Evolutionary conservation across 2,329 filamentous ascomycete genomes (phyloP).

Genomic region (Paecilomyces sp.): DNA sequence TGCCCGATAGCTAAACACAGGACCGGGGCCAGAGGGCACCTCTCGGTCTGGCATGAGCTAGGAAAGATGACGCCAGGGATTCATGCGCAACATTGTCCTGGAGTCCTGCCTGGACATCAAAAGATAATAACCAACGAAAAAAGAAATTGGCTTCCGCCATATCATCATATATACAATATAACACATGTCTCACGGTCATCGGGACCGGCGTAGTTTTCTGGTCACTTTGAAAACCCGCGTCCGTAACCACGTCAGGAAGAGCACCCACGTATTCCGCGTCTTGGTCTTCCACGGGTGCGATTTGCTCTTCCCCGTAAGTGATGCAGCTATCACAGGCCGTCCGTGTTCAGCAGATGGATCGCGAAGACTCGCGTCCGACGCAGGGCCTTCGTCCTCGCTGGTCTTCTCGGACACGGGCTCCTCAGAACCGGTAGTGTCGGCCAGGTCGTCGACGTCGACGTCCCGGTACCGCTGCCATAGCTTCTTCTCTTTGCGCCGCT

Average conservation of each 20-base stretch:
- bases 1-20: neutral
- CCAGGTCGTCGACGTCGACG: slow-evolving; percentile 9
- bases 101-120: neutral
- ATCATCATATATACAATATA: neutral
- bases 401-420: slow-evolving; percentile 16
- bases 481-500: slow-evolving; percentile 36
- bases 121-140: neutral
- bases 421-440: slow-evolving; percentile 5
- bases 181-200: neutral
- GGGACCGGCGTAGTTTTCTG: slow-evolving; percentile 19
- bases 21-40: neutral
- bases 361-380: neutral
- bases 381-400: neutral
- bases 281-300: slow-evolving; percentile 23
- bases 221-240: slow-evolving; percentile 48
- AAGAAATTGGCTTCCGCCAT: neutral
- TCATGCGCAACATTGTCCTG: neutral
- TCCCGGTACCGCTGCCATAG: slow-evolving; percentile 15
- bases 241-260: slow-evolving; percentile 51
- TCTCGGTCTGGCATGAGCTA: neutral
- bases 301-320: slow-evolving; percentile 5
- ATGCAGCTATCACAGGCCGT: slow-evolving; percentile 2
- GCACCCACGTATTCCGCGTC: slow-evolving; percentile 40
- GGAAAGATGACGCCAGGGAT: neutral
- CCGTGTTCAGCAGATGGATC: neutral